These are phyloP conservation scores for Daldinia eschscholtzii DNA, from an alignment of 2,329 filamentous ascomycete species.

Conservation along the genomic window DNA sequence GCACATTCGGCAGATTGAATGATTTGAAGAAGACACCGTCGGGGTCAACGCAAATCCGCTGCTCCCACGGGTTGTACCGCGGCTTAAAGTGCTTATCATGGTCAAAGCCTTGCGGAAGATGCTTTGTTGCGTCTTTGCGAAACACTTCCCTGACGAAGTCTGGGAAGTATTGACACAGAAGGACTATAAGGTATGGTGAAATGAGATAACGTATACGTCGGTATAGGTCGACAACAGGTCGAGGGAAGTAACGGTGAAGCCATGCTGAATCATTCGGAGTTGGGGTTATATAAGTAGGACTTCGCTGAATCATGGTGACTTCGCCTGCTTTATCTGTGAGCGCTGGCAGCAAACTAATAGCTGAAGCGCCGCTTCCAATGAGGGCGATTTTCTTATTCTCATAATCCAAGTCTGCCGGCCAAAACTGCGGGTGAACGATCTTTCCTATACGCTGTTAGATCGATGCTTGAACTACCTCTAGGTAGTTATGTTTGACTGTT, in stretches of 20 bases:
- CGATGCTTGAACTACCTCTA: neutral
- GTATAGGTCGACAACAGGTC: neutral
- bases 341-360: conserved; percentile 78
- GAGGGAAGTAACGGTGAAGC: conserved; percentile 1
- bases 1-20: conserved; percentile 52
- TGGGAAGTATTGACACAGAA: conserved; percentile 64
- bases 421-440: conserved; percentile 73
- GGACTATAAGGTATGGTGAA: conserved; percentile 58
- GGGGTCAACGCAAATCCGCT: conserved; percentile 72
- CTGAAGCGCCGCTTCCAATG: conserved; percentile 81
- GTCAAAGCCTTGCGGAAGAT: conserved; percentile 63
- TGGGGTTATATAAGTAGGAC: conserved; percentile 73
- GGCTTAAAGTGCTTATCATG: conserved; percentile 67
- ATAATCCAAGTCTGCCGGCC: conserved; percentile 76
- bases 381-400: conserved; percentile 75
- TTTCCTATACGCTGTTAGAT: conserved; percentile 54
- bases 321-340: conserved; percentile 72
- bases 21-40: conserved; percentile 61
- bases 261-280: conserved; percentile 51
- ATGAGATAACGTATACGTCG: conserved; percentile 55
- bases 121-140: conserved; percentile 55
- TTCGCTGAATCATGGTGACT: conserved; percentile 84
- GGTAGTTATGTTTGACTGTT: neutral
- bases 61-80: conserved; percentile 72
- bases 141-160: conserved; percentile 59